A percentile compares a stretch with the other conserved stretches of the same genome.
These are phyloP conservation scores for Chytriomyces sp. DNA, from an alignment of 192 early-diverging fungal species.

Conservation along the genomic window DNA sequence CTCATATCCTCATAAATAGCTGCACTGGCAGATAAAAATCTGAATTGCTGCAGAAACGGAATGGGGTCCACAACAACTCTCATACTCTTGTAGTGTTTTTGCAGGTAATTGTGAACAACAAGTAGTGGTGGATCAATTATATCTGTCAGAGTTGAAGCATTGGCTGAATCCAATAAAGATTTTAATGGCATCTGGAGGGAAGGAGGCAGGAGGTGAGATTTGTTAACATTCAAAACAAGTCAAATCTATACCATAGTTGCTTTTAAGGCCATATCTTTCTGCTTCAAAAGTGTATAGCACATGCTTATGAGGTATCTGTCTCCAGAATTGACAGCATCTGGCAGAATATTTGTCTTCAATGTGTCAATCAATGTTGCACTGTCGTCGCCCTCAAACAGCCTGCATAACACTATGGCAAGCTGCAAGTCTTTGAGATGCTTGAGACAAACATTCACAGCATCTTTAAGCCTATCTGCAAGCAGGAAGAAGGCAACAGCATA, in stretches of 20 bases:
- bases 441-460: conserved; percentile 91
- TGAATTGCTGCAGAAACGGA: conserved; percentile 54
- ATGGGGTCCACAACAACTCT: conserved; percentile 54
- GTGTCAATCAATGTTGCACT: conserved; percentile 27
- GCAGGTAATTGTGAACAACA: conserved; percentile 70
- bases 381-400: conserved; percentile 82
- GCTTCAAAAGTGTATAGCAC: conserved; percentile 59
- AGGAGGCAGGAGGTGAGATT: conserved; percentile 1
- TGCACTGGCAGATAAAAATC: conserved; percentile 63
- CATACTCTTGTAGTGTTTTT: conserved; percentile 51
- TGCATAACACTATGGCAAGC: conserved; percentile 87
- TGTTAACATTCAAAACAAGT: neutral
- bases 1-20: conserved; percentile 77
- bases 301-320: conserved; percentile 71
- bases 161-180: conserved; percentile 9
- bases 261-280: conserved; percentile 60
- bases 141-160: conserved; percentile 5
- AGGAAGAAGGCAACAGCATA: conserved; percentile 96
- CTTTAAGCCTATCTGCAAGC: conserved; percentile 80
- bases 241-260: conserved; percentile 63
- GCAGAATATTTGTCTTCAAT: conserved; percentile 48
- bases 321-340: conserved; percentile 52
- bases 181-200: conserved; percentile 37
- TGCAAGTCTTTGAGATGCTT: conserved; percentile 90
- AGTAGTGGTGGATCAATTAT: conserved; percentile 68